Percentiles rank a stretch among this genome's conserved stretches.
Conservation (phyloP, 2,329 filamentous ascomycete genomes). For the Fusarium tupiense region DNA sequence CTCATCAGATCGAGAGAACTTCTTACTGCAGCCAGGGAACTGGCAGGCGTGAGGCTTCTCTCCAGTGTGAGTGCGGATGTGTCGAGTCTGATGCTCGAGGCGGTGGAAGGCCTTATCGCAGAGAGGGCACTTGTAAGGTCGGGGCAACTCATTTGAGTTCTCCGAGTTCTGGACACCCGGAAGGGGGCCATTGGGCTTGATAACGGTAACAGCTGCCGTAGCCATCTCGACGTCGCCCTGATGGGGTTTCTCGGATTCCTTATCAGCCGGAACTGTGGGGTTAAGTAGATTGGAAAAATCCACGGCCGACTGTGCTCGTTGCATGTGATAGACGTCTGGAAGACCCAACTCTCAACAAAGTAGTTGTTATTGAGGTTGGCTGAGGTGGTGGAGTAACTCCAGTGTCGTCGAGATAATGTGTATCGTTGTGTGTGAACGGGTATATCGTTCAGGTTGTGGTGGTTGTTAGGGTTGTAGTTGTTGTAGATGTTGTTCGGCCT, state of each 20-base stretch:
- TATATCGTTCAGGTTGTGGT: not conserved
- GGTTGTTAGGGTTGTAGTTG: not conserved
- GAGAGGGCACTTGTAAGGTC: constrained; percentile 97
- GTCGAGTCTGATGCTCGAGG: constrained; percentile 88
- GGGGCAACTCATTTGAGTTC: constrained; percentile 75
- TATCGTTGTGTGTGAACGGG: constrained; percentile 1
- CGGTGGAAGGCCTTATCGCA: constrained; percentile 99
- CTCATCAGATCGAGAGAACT: constrained; percentile 96
- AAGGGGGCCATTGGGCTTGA: constrained; percentile 70
- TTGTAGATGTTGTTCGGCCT: not conserved
- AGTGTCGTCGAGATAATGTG: constrained; percentile 14
- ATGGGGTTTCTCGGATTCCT: constrained; percentile 42
- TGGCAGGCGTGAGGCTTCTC: constrained; percentile 98
- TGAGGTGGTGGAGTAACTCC: constrained; percentile 5
- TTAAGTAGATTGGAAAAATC: constrained; percentile 82
- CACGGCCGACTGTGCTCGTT: constrained; percentile 76
- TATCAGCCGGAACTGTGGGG: constrained; percentile 52
- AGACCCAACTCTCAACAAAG: constrained; percentile 29
- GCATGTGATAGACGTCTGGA: constrained; percentile 69
- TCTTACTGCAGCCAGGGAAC: constrained; percentile 95
- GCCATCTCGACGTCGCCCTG: constrained; percentile 58
- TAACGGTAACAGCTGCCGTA: constrained; percentile 61
- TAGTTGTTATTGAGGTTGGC: constrained; percentile 18
- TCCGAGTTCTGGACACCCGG: constrained; percentile 70
- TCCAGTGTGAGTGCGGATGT: constrained; percentile 96